Percentiles rank a stretch among this genome's conserved stretches.
These are phyloP conservation scores for Castanea mollissima DNA, from an alignment of 306 rosid genomes.

Conservation along the genomic window DNA sequence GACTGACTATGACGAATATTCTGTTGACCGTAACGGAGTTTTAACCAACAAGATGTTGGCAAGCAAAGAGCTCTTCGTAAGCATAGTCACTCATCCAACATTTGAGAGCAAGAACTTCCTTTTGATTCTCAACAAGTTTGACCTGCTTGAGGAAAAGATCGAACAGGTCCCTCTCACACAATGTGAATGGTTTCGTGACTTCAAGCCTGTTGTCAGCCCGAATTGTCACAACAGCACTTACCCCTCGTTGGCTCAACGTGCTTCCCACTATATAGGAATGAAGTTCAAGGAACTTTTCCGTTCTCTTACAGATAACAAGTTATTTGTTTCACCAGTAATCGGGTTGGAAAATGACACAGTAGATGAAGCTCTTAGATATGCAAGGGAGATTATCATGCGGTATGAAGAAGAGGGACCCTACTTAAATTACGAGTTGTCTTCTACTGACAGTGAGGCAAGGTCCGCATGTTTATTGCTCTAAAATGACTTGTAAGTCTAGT, in stretches of 20 bases:
- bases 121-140: constrained; percentile 61
- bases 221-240: constrained; percentile 30
- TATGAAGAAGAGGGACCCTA: constrained; percentile 37
- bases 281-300: constrained; percentile 64
- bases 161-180: constrained; percentile 43
- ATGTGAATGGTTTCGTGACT: constrained; percentile 76
- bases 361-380: constrained; percentile 66
- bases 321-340: constrained; percentile 57
- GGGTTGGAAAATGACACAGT: constrained; percentile 63
- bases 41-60: constrained; percentile 60
- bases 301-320: constrained; percentile 47
- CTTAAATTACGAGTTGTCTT: constrained; percentile 32
- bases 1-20: constrained; percentile 59
- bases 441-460: constrained; percentile 46
- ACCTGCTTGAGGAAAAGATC: constrained; percentile 60
- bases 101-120: constrained; percentile 52
- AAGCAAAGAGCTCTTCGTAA: constrained; percentile 62
- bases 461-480: constrained; percentile 1
- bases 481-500: not conserved
- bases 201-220: constrained; percentile 46
- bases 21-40: constrained; percentile 41
- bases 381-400: constrained; percentile 59
- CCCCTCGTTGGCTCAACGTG: constrained; percentile 50
- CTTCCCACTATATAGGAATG: constrained; percentile 61
- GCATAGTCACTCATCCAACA: constrained; percentile 42